These are phyloP conservation scores for Talaromyces stipitatus DNA, from an alignment of 495 filamentous ascomycete genomes.

Conservation along the genomic window DNA sequence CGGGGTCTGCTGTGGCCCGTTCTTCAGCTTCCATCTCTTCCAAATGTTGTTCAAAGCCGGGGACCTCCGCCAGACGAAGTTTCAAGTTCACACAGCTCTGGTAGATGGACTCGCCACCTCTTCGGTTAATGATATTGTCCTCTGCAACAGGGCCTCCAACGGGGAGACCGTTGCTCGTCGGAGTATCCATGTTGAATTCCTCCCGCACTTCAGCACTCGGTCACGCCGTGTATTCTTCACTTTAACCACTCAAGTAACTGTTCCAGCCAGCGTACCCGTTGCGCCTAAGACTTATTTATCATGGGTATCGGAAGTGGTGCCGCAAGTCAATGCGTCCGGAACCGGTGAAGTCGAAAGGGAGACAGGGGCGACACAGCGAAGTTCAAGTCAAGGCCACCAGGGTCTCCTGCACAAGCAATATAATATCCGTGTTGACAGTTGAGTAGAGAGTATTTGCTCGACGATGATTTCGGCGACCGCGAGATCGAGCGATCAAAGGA, in stretches of 20 bases:
- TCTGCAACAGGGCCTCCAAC: slow-evolving; percentile 63
- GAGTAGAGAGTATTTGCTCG: not conserved
- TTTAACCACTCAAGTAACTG: slow-evolving; percentile 5
- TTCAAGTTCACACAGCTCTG: slow-evolving; percentile 86
- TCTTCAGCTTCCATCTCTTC: slow-evolving; percentile 58
- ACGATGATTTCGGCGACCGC: not conserved
- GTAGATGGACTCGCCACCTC: slow-evolving; percentile 87
- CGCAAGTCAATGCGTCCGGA: slow-evolving; percentile 4
- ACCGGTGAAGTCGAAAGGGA: not conserved
- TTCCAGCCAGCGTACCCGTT: slow-evolving; percentile 10
- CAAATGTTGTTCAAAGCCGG: slow-evolving; percentile 68
- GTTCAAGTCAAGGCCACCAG: not conserved
- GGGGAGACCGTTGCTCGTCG: slow-evolving; percentile 39
- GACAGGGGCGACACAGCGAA: not conserved
- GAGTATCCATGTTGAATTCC: slow-evolving; percentile 21
- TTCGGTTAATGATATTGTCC: slow-evolving; percentile 90
- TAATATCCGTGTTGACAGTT: not conserved
- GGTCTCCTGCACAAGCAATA: not conserved
- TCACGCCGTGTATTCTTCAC: slow-evolving; percentile 39
- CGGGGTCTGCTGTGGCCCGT: slow-evolving; percentile 59
- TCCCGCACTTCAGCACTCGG: slow-evolving; percentile 28
- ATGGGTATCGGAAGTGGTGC: slow-evolving; percentile 5
- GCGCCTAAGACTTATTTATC: not conserved
- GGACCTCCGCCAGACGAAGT: slow-evolving; percentile 71
- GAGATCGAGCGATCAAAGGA: not conserved